Conservation (phyloP, 2,329 filamentous ascomycete species). For the Chrysoporthe deuterocubensis region DNA sequence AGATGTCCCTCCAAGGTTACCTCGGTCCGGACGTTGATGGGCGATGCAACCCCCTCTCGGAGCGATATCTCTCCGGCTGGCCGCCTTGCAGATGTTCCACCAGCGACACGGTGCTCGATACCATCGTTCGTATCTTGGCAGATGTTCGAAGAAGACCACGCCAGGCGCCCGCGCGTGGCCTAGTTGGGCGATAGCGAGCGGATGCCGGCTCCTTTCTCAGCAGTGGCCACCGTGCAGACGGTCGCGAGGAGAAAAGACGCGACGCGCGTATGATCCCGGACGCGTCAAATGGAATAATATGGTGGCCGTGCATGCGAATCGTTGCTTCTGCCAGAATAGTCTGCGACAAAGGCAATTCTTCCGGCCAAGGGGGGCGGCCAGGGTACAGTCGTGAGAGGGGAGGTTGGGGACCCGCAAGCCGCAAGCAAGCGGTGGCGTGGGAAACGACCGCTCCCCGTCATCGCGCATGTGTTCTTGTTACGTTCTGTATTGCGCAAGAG, state of each 20-base stretch:
- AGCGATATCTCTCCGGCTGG: background rate
- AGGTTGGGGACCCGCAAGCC: background rate
- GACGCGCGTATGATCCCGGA: background rate
- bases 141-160: too few relatives aligned
- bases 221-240: too few relatives aligned
- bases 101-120: background rate
- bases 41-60: slow-evolving; percentile 4
- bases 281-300: background rate
- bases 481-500: background rate
- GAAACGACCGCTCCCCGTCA: background rate
- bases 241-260: background rate
- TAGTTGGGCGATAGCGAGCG: too few relatives aligned
- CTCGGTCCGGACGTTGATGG: background rate
- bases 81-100: background rate
- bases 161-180: too few relatives aligned
- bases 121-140: too few relatives aligned
- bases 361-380: too few relatives aligned
- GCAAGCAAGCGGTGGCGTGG: background rate
- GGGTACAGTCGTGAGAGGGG: background rate
- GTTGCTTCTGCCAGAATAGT: background rate
- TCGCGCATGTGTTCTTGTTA: background rate
- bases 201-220: too few relatives aligned
- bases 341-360: background rate
- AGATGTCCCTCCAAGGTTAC: background rate
- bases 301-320: background rate